phyloP scores from a whole-genome alignment of 441 rosid species.

The Jatropha multifida region DNA sequence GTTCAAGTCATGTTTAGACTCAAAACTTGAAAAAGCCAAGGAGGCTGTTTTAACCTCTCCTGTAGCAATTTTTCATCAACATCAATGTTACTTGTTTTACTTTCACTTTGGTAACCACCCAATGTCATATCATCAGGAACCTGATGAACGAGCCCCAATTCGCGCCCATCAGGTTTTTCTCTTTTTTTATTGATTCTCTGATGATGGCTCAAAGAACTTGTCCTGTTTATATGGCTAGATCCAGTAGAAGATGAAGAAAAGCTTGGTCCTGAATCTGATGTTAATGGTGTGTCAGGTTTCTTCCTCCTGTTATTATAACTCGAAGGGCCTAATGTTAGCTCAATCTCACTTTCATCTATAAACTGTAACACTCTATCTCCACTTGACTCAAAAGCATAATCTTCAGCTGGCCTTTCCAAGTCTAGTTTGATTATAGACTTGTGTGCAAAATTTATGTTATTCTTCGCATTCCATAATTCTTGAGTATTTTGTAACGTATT shows the following conservation, averaged over 20 bases:
- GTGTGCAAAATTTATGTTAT: conserved; percentile 27
- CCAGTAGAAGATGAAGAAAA: conserved; percentile 82
- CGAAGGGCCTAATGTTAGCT: conserved; percentile 79
- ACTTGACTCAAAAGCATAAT: conserved; percentile 30
- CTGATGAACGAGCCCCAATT: conserved; percentile 23
- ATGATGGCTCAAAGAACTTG: conserved; percentile 23
- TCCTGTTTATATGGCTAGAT: conserved; percentile 52
- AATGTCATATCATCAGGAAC: conserved; percentile 27
- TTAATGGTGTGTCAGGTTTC: conserved; percentile 37
- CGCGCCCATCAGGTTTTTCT: conserved; percentile 18
- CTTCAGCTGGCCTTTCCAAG: conserved; percentile 40
- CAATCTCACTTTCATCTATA: conserved; percentile 79
- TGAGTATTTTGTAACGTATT: conserved; percentile 4
- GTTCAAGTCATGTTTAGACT: conserved; percentile 63
- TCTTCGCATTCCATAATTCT: conserved; percentile 25
- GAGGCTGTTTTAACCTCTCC: conserved; percentile 58
- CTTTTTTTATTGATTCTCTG: conserved; percentile 14
- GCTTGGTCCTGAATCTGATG: conserved; percentile 64
- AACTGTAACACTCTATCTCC: conserved; percentile 30
- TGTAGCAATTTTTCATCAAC: conserved; percentile 52
- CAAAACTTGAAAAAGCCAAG: conserved; percentile 84
- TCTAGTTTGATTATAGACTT: conserved; percentile 32
- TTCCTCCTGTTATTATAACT: conserved; percentile 41
- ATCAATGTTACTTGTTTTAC: conserved; percentile 29
- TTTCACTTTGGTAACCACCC: conserved; percentile 36